Conservation (phyloP, 2,329 filamentous ascomycete species). For the Pseudogymnoascus sp. region DNA sequence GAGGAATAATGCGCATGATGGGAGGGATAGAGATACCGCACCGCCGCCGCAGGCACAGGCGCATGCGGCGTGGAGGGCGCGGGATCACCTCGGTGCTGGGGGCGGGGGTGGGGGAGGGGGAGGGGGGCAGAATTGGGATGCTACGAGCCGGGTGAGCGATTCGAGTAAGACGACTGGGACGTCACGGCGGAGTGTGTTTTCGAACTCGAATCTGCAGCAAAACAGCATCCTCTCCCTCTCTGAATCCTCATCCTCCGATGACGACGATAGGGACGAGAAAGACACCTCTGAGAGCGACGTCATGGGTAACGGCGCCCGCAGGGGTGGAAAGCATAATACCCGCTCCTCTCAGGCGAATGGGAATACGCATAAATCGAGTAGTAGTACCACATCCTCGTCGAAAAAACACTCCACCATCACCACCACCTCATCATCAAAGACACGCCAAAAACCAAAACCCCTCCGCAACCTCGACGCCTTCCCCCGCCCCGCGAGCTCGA, state of each 20-base stretch:
- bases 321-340: neutral
- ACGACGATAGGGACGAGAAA: neutral
- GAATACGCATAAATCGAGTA: no score
- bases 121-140: slow-evolving; percentile 16
- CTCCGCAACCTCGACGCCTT: neutral
- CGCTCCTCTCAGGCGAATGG: no score
- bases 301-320: neutral
- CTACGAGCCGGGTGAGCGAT: slow-evolving; percentile 24
- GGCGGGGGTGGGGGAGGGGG: neutral
- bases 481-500: neutral
- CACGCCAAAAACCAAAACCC: neutral
- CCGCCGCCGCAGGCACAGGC: neutral
- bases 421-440: neutral
- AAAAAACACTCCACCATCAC: neutral
- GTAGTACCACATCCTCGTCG: neutral
- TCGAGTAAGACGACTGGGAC: slow-evolving; percentile 26
- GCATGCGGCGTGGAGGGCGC: neutral
- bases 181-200: slow-evolving; percentile 24
- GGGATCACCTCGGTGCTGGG: neutral
- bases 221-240: slow-evolving; percentile 27
- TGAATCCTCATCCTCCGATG: neutral
- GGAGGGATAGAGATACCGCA: neutral
- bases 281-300: neutral
- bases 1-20: neutral
- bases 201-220: slow-evolving; percentile 23